Conservation (phyloP, 2,329 filamentous ascomycete species). For the Volutella citrinella region DNA sequence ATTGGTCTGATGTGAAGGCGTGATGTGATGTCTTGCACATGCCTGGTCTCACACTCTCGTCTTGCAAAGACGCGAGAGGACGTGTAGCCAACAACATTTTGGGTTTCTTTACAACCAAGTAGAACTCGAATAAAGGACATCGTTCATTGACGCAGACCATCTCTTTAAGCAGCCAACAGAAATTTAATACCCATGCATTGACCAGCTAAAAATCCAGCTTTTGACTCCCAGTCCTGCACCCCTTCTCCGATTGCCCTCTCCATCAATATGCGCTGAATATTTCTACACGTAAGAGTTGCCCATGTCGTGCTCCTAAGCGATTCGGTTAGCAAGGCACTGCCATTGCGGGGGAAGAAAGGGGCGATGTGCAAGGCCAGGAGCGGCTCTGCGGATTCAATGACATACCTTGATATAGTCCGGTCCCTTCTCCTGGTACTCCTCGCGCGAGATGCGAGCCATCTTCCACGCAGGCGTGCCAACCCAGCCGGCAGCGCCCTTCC, state of each 20-base stretch:
- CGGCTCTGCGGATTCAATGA: too few species aligned
- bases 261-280: too few species aligned
- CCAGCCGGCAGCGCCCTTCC: constrained; percentile 91
- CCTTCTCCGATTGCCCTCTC: too few species aligned
- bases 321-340: constrained; percentile 11
- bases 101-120: too few species aligned
- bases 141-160: constrained; percentile 16
- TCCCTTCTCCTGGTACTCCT: constrained; percentile 90
- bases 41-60: too few species aligned
- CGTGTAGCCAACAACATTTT: too few species aligned
- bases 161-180: too few species aligned
- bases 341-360: too few species aligned
- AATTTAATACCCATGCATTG: constrained; percentile 18
- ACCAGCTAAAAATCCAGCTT: constrained; percentile 18
- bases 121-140: constrained; percentile 6
- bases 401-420: constrained; percentile 85
- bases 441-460: constrained; percentile 66
- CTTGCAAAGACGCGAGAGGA: too few species aligned
- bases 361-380: too few species aligned
- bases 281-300: constrained; percentile 57
- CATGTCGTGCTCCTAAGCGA: constrained; percentile 59
- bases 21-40: too few species aligned
- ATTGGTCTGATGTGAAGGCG: too few species aligned
- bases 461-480: constrained; percentile 60
- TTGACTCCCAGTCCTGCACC: constrained; percentile 19